Percentiles rank a stretch among this genome's conserved stretches.
Conservation (phyloP, 768 basidiomycete genomes). For the Boletellus emodensis region DNA sequence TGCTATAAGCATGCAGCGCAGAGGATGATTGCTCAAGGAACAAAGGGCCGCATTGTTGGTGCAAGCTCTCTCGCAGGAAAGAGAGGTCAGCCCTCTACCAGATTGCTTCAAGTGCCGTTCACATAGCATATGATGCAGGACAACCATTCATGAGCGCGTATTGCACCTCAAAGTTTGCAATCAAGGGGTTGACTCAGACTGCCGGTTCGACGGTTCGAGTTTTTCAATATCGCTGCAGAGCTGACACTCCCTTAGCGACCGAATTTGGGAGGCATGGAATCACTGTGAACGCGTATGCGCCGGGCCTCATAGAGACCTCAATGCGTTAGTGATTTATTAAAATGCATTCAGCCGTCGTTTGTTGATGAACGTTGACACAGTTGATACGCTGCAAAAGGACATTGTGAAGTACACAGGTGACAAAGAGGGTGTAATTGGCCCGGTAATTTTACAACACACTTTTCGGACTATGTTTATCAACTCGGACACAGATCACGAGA, state of each 20-base stretch:
- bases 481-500: constrained; percentile 8
- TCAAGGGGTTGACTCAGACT: constrained; percentile 40
- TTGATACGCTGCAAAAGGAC: constrained; percentile 13
- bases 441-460: constrained; percentile 8
- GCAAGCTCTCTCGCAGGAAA: constrained; percentile 35
- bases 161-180: constrained; percentile 38
- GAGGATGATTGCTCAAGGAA: constrained; percentile 43
- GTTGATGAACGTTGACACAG: constrained; percentile 7
- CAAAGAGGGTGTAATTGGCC: constrained; percentile 10
- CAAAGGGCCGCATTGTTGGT: constrained; percentile 42
- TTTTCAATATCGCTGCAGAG: neutral
- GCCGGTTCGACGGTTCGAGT: constrained; percentile 12
- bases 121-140: constrained; percentile 24
- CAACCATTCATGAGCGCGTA: constrained; percentile 28
- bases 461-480: neutral
- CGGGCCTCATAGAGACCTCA: constrained; percentile 26
- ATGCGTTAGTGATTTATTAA: constrained; percentile 24
- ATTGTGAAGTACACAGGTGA: constrained; percentile 10
- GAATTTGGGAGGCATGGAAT: constrained; percentile 31
- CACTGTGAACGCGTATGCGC: constrained; percentile 35
- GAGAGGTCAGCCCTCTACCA: constrained; percentile 14
- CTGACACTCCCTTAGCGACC: constrained; percentile 20
- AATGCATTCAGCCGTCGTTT: neutral
- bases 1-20: constrained; percentile 42
- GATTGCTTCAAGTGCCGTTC: neutral